Evolutionary conservation across 1,284 basidiomycete genomes (phyloP).

Genomic region (Fomitopsis schrenkii): DNA sequence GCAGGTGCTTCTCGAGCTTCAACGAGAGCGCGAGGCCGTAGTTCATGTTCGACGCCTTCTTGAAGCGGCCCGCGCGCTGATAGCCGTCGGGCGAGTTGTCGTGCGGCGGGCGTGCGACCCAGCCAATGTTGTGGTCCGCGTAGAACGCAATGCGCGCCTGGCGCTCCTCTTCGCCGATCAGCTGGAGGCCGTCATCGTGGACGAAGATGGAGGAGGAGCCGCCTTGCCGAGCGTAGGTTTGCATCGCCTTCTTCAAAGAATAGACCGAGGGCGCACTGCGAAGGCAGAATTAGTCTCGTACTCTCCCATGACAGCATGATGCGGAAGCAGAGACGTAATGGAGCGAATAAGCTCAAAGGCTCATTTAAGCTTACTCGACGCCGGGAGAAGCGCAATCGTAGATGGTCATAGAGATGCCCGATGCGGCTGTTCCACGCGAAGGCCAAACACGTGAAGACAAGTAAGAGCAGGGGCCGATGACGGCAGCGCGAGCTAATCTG

Average conservation of each 20-base stretch:
- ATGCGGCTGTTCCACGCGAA: background rate
- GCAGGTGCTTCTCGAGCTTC: constrained; percentile 45
- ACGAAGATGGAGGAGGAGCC: constrained; percentile 75
- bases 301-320: background rate
- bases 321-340: background rate
- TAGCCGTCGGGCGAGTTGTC: constrained; percentile 38
- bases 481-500: background rate
- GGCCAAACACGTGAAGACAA: background rate
- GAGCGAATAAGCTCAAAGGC: background rate
- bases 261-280: constrained; percentile 68
- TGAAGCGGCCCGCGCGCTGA: constrained; percentile 55
- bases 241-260: constrained; percentile 83
- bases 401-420: background rate
- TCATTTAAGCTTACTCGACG: background rate
- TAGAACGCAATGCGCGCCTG: constrained; percentile 42
- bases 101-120: constrained; percentile 52
- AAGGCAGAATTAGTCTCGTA: background rate
- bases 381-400: background rate
- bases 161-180: constrained; percentile 34
- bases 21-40: constrained; percentile 48
- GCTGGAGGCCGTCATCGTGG: constrained; percentile 67
- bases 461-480: background rate
- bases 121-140: constrained; percentile 50
- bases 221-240: constrained; percentile 80
- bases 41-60: constrained; percentile 62